Conservation (phyloP, 208 protist genomes). For the Acanthamoeba healyi region DNA sequence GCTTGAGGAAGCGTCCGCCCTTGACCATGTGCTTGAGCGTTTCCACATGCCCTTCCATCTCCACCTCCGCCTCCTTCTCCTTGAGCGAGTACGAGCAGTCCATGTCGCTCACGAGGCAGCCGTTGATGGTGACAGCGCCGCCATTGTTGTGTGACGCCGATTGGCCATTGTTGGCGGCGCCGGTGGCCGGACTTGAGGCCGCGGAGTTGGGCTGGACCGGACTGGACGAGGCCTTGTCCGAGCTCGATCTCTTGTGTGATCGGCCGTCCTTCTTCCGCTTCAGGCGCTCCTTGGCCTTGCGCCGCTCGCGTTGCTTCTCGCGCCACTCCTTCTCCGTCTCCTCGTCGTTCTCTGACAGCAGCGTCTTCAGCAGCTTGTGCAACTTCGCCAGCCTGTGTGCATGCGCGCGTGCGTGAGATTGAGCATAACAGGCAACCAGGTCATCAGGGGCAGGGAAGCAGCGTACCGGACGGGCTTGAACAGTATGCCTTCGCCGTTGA, state of each 20-base stretch:
- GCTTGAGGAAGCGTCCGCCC: conserved; percentile 1
- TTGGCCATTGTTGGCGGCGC: background rate
- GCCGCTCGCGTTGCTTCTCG: conserved; percentile 63
- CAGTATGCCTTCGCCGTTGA: conserved; percentile 42
- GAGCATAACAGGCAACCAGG: too few relatives aligned
- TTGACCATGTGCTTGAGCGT: conserved; percentile 37
- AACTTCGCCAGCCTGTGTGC: conserved; percentile 7
- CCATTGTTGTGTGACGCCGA: background rate
- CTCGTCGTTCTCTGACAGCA: conserved; percentile 16
- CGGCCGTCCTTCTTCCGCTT: background rate
- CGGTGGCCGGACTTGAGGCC: too few relatives aligned
- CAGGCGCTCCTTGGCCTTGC: conserved; percentile 60
- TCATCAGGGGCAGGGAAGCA: too few relatives aligned
- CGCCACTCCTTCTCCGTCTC: conserved; percentile 58
- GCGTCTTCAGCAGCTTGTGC: conserved; percentile 58
- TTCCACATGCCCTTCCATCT: background rate
- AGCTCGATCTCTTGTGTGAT: background rate
- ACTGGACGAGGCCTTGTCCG: background rate
- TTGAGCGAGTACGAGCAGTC: background rate
- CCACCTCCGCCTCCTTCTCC: background rate
- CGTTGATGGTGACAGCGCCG: background rate
- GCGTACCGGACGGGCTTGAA: conserved; percentile 61
- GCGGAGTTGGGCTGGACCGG: background rate
- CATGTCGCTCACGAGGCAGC: background rate
- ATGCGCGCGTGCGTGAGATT: background rate